Percentiles rank a stretch among this genome's conserved stretches.
These are phyloP conservation scores for Begonia fuchsioides DNA, from an alignment of 306 rosid genomes.

Conservation along the genomic window DNA sequence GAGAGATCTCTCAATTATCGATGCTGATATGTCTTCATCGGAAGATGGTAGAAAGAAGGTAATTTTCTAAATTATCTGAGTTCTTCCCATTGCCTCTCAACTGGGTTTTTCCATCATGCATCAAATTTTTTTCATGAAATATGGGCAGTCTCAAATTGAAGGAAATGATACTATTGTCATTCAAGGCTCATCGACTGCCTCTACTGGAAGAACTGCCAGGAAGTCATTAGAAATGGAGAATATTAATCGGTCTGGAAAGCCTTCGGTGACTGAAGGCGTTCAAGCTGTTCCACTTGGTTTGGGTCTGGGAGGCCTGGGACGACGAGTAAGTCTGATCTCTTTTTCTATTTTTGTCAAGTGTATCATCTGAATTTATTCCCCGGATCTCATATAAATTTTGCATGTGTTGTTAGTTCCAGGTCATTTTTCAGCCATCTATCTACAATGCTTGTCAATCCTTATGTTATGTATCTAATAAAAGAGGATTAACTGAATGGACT, in stretches of 20 bases:
- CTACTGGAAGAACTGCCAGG: constrained; percentile 26
- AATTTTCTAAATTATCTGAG: constrained; percentile 1
- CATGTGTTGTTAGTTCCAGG: too few species aligned
- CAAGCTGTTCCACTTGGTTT: constrained; percentile 76
- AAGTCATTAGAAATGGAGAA: constrained; percentile 26
- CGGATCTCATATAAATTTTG: too few species aligned
- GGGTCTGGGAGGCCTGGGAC: constrained; percentile 69
- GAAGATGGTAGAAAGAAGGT: background rate
- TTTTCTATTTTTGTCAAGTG: background rate
- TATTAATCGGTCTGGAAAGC: constrained; percentile 27
- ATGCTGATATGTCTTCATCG: background rate
- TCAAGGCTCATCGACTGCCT: constrained; percentile 26
- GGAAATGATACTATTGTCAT: too few species aligned
- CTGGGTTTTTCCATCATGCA: constrained; percentile 12
- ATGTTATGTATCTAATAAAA: too few species aligned
- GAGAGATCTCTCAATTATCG: constrained; percentile 6
- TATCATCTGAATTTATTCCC: background rate
- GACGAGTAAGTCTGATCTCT: constrained; percentile 23
- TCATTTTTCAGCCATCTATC: too few species aligned
- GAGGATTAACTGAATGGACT: too few species aligned
- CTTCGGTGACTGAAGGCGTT: constrained; percentile 25
- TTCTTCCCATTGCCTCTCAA: background rate
- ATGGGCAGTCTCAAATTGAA: too few species aligned
- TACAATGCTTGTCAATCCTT: too few species aligned
- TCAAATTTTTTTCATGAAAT: too few species aligned